Base-by-base conservation (phyloP, 2,329 filamentous ascomycete genomes). In the Fusarium sp. region DNA sequence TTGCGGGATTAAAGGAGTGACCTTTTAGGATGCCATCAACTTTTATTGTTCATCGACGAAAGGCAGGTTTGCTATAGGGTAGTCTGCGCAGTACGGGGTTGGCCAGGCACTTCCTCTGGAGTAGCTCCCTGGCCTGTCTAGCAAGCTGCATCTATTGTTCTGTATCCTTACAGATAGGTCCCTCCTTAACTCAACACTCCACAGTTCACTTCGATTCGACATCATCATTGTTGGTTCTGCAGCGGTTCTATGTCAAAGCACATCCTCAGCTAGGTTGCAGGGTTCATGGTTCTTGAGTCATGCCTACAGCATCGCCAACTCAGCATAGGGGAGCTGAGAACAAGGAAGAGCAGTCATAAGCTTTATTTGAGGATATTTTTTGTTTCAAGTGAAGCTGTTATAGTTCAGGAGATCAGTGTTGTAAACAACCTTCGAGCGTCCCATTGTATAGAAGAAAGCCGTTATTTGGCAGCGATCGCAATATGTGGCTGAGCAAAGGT, bases 281-380 rank as follows among this genome's bases (percentile, higher is more conserved):
- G 55, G 63, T 66, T 50, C 55, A 66, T 60, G 40, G 65, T 15
- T 63, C n/a, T 12, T 56, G 64, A 67, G 46, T 68, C 64, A 68
- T 57, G 63, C 34, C 15, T 29, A 11, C 5, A 27, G 20, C 24
- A 40, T 58, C 25, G 12, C 16, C 20, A 30, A 20, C 20, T 45
- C 24, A 16, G 47, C 22, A 15, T 15, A 40, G 6, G 22, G 27
- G 11, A 16, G 4, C n/a, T 18, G 6, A 47, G 50, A 16, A 59
- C 18, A n/a, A 43, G 32, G 20, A 12, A 22, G 20, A 12, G 8
- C 16, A 22, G 8, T 58, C 8, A 22, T 20, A 51, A 22, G 14
- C 20, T 27, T 52, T 29, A 8, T 40, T 42, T 24, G 20, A 45
- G 27, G 16, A n/a, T 12, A 15, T n/a, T n/a, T 6, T 6, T 38